phyloP scores from a whole-genome alignment of 1,139 yeast genomes.

The Lodderomyces elongisporus region DNA sequence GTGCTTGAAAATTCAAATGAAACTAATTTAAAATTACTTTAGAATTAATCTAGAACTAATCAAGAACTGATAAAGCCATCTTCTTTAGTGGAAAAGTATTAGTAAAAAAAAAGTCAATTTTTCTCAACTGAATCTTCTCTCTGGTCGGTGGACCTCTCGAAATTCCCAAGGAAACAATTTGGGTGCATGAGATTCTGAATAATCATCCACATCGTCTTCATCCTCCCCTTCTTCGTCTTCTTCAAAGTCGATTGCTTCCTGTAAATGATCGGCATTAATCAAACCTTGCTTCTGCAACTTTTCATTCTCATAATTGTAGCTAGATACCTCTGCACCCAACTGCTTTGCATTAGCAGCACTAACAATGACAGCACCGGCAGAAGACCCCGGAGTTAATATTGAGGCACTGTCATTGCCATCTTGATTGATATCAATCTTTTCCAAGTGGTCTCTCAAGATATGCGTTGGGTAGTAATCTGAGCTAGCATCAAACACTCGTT shows the following conservation, averaged over 20 bases:
- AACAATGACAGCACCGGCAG: conserved; percentile 8
- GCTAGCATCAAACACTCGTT: conserved; percentile 27
- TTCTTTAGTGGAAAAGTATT: too few species aligned
- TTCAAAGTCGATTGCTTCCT: conserved; percentile 1
- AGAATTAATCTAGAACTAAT: not conserved
- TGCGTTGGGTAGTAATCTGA: conserved; percentile 29
- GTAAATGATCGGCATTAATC: conserved; percentile 6
- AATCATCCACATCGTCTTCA: conserved; percentile 6
- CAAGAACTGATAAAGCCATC: not conserved
- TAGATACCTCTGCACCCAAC: conserved; percentile 6
- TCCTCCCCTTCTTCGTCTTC: conserved; percentile 9
- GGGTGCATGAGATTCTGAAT: conserved; percentile 10
- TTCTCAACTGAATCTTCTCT: conserved; percentile 24
- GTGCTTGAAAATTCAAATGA: not conserved
- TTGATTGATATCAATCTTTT: conserved; percentile 9
- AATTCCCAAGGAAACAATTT: conserved; percentile 40
- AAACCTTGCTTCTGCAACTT: conserved; percentile 8
- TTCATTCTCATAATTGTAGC: conserved; percentile 8
- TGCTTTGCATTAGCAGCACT: not conserved
- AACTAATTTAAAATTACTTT: not conserved
- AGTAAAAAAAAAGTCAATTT: not conserved
- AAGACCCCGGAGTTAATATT: conserved; percentile 7
- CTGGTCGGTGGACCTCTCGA: conserved; percentile 18
- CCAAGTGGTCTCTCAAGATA: conserved; percentile 13
- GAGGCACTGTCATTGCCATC: conserved; percentile 2